A percentile compares a stretch with the other conserved stretches of the same genome.
These are phyloP conservation scores for Fomitopsis schrenkii DNA, from an alignment of 1,284 basidiomycete genomes.

Conservation along the genomic window DNA sequence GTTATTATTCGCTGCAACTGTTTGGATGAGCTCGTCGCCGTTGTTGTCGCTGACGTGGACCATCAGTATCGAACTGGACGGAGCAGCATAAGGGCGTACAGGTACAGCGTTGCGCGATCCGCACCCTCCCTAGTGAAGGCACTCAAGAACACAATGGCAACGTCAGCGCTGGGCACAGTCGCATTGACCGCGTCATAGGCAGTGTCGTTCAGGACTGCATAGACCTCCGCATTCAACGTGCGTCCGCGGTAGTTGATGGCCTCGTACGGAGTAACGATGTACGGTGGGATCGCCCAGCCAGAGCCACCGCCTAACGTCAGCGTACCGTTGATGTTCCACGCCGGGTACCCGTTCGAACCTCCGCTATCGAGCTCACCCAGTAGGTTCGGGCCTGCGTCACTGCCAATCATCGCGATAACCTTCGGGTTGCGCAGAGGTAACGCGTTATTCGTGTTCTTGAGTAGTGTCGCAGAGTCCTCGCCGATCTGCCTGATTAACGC, in stretches of 20 bases:
- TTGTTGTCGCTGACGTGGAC: slow-evolving; percentile 44
- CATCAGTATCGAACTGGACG: not conserved
- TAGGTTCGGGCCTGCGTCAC: slow-evolving; percentile 31
- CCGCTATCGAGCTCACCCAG: slow-evolving; percentile 17
- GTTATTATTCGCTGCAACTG: slow-evolving; percentile 31
- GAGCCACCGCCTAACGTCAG: slow-evolving; percentile 60
- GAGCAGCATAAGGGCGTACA: not conserved
- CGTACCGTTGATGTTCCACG: slow-evolving; percentile 46
- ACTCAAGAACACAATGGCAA: slow-evolving; percentile 57
- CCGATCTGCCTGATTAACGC: slow-evolving; percentile 36
- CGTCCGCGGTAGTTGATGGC: slow-evolving; percentile 37
- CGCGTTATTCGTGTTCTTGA: slow-evolving; percentile 53
- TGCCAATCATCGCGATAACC: not conserved
- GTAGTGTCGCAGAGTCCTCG: slow-evolving; percentile 51
- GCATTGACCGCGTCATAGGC: not conserved
- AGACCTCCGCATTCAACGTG: slow-evolving; percentile 31
- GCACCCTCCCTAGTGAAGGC: slow-evolving; percentile 49
- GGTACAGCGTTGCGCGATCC: slow-evolving; percentile 33
- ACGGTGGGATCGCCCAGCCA: slow-evolving; percentile 46
- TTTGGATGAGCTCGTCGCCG: slow-evolving; percentile 41
- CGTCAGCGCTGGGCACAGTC: slow-evolving; percentile 23
- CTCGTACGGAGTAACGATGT: slow-evolving; percentile 39
- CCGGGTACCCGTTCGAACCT: slow-evolving; percentile 32
- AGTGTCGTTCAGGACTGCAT: slow-evolving; percentile 1
- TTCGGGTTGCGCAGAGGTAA: slow-evolving; percentile 46